Conservation (phyloP, 1,139 yeast species). For the Scheffersomyces titani region DNA sequence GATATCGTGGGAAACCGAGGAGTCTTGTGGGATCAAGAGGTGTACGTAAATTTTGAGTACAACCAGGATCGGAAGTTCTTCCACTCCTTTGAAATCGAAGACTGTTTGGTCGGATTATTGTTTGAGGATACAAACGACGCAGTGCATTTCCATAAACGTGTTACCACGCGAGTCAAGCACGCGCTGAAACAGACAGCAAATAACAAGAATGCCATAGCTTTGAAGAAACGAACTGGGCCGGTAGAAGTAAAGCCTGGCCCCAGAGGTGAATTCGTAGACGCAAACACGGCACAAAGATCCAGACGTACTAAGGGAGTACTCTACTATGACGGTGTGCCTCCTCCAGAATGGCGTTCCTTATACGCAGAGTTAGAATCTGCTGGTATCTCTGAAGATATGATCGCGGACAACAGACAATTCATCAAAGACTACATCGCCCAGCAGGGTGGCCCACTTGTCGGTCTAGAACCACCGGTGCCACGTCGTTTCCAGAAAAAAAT, state of each 20-base stretch:
- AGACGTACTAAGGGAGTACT: slow-evolving; percentile 60
- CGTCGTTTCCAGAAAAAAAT: slow-evolving; percentile 46
- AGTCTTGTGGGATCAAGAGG: slow-evolving; percentile 95
- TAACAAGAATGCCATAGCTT: slow-evolving; percentile 85
- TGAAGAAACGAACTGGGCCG: slow-evolving; percentile 53
- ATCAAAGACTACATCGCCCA: slow-evolving; percentile 74
- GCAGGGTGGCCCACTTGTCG: slow-evolving; percentile 84
- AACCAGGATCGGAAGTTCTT: slow-evolving; percentile 93
- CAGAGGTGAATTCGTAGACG: slow-evolving; percentile 61
- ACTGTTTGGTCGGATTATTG: slow-evolving; percentile 82
- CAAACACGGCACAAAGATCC: slow-evolving; percentile 54
- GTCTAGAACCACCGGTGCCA: slow-evolving; percentile 84
- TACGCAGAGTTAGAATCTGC: slow-evolving; percentile 73
- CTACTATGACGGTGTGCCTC: slow-evolving; percentile 79
- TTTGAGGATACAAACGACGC: slow-evolving; percentile 93
- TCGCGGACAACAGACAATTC: slow-evolving; percentile 81
- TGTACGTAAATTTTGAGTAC: slow-evolving; percentile 84
- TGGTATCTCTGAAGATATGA: slow-evolving; percentile 87
- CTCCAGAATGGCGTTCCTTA: slow-evolving; percentile 81
- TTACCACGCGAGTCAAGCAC: slow-evolving; percentile 72
- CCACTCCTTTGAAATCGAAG: slow-evolving; percentile 92
- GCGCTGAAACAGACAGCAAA: slow-evolving; percentile 83
- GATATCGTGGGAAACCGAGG: slow-evolving; percentile 83
- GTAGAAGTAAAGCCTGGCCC: slow-evolving; percentile 59
- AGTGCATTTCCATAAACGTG: slow-evolving; percentile 75